Evolutionary conservation across 768 basidiomycete species (phyloP).

Genomic region (Russula olivacea): DNA sequence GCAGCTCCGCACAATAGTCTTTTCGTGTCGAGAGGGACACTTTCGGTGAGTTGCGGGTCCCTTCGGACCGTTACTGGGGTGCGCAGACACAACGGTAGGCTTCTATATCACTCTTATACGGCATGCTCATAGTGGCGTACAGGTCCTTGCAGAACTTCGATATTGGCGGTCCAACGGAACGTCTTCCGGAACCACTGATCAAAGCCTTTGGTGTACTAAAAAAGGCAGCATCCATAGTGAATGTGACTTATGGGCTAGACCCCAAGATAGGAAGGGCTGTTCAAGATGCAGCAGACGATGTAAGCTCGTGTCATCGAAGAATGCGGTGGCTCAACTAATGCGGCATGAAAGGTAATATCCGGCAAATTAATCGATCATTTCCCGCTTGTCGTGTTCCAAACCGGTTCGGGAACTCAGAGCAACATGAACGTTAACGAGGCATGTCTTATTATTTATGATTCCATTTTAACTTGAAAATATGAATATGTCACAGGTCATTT

Average conservation of each 20-base stretch:
- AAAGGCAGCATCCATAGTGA: conserved; percentile 91
- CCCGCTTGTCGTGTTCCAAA: conserved; percentile 98
- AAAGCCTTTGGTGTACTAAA: conserved; percentile 97
- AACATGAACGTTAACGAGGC: conserved; percentile 99
- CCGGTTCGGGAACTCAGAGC: conserved; percentile 96
- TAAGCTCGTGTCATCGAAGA: conserved; percentile 31
- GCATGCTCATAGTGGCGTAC: conserved; percentile 4
- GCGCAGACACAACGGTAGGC: conserved; percentile 91
- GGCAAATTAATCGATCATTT: conserved; percentile 94
- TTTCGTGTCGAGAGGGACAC: conserved; percentile 86
- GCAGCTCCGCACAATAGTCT: conserved; percentile 29
- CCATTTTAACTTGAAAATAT: not conserved
- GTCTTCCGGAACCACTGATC: conserved; percentile 91
- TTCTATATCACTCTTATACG: not conserved
- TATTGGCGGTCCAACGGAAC: conserved; percentile 91
- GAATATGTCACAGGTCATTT: conserved; percentile 65
- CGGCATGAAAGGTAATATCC: conserved; percentile 74
- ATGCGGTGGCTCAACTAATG: not conserved
- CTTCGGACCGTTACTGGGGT: conserved; percentile 89
- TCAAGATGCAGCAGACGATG: conserved; percentile 90
- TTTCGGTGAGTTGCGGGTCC: conserved; percentile 91
- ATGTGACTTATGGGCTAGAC: conserved; percentile 86
- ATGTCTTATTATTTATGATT: not conserved
- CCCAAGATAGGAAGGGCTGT: conserved; percentile 84
- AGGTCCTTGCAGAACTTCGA: conserved; percentile 97